phyloP scores from a whole-genome alignment of 805 yeast genomes.

The Diddensiella santjacobensis region DNA sequence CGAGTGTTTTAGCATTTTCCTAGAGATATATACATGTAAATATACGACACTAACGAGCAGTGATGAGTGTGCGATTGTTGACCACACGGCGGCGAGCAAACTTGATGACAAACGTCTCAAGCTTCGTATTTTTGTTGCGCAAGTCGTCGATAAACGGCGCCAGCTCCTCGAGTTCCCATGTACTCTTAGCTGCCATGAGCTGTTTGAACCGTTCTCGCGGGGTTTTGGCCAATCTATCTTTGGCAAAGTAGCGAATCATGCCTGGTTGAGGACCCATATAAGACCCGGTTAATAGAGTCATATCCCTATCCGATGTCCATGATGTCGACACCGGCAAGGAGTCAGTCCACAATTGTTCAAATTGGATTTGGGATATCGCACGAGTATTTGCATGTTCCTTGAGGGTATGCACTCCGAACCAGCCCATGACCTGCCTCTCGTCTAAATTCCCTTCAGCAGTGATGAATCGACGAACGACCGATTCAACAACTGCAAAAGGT shows the following conservation, averaged over 20 bases:
- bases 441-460: conserved; percentile 39
- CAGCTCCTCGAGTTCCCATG: conserved; percentile 62
- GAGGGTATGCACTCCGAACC: conserved; percentile 62
- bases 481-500: conserved; percentile 43
- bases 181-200: conserved; percentile 50
- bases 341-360: conserved; percentile 30
- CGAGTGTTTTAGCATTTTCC: conserved; percentile 1
- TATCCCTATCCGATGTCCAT: conserved; percentile 60
- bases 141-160: conserved; percentile 61
- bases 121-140: conserved; percentile 49
- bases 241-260: conserved; percentile 52
- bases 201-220: conserved; percentile 47
- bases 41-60: conserved; percentile 27
- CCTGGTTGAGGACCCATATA: conserved; percentile 46
- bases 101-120: conserved; percentile 59
- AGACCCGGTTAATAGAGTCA: conserved; percentile 52
- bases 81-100: conserved; percentile 51
- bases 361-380: conserved; percentile 42
- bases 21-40: neutral
- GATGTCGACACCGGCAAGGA: conserved; percentile 40
- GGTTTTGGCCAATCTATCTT: conserved; percentile 45
- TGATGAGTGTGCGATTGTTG: conserved; percentile 41
- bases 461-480: conserved; percentile 49
- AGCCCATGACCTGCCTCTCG: conserved; percentile 43
- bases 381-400: conserved; percentile 34